Evolutionary conservation across 306 rosid genomes (phyloP).

Genomic region (Trifolium pratense): DNA sequence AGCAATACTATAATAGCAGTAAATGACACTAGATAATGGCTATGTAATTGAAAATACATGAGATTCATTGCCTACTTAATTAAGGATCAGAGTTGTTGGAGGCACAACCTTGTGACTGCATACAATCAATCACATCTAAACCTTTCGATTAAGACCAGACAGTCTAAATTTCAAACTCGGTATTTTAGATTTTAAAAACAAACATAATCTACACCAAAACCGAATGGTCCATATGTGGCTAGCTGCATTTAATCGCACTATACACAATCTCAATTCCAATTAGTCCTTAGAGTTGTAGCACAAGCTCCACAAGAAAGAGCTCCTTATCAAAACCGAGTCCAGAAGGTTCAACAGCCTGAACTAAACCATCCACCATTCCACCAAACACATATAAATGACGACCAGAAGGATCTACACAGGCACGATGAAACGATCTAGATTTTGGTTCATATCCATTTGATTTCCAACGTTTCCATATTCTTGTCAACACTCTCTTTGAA

Average conservation of each 20-base stretch:
- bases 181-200: too few relatives aligned
- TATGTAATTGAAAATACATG: constrained; percentile 14
- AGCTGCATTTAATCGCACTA: too few relatives aligned
- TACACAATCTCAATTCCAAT: too few relatives aligned
- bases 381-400: constrained; percentile 72
- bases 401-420: constrained; percentile 74
- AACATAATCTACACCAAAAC: too few relatives aligned
- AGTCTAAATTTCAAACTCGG: too few relatives aligned
- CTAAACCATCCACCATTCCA: constrained; percentile 82
- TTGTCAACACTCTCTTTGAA: constrained; percentile 52
- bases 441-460: constrained; percentile 55
- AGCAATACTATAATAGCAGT: constrained; percentile 28
- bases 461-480: constrained; percentile 71
- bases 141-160: too few relatives aligned
- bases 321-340: constrained; percentile 83
- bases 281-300: constrained; percentile 55
- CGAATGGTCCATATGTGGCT: too few relatives aligned
- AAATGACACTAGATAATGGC: constrained; percentile 12
- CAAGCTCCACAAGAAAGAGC: constrained; percentile 77
- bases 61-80: constrained; percentile 2
- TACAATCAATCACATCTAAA: too few relatives aligned
- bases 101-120: too few relatives aligned
- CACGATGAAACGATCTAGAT: constrained; percentile 79
- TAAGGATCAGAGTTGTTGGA: background rate
- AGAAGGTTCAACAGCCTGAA: constrained; percentile 54